These are phyloP conservation scores for Davidsoniella neocaledoniae DNA, from an alignment of 2,329 filamentous ascomycete species.

Conservation along the genomic window DNA sequence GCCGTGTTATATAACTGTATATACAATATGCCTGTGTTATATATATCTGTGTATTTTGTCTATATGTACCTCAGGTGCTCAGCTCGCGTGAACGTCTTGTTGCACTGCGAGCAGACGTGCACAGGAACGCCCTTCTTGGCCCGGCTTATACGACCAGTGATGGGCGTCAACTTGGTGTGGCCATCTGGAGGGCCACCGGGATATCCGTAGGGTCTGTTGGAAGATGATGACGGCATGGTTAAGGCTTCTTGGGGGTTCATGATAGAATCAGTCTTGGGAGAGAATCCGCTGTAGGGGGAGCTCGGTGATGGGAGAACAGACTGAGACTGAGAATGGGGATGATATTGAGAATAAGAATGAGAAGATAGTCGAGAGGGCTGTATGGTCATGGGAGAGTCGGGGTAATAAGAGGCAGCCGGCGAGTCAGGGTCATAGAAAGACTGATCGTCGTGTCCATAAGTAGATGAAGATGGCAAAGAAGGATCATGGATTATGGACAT, in stretches of 20 bases:
- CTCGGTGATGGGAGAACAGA: background rate
- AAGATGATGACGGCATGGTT: no score
- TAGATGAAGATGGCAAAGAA: slow-evolving; percentile 2
- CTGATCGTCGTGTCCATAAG: no score
- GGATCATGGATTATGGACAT: background rate
- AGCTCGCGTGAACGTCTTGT: slow-evolving; percentile 43
- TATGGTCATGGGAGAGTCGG: background rate
- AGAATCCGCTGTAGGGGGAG: no score
- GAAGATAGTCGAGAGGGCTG: background rate
- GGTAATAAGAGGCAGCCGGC: background rate
- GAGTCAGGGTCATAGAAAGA: background rate
- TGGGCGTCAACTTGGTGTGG: slow-evolving; percentile 36
- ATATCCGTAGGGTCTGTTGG: background rate
- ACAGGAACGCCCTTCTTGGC: slow-evolving; percentile 44
- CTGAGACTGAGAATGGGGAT: background rate
- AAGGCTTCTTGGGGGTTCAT: no score
- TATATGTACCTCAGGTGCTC: slow-evolving; percentile 40
- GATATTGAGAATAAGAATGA: background rate
- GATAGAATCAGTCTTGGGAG: no score
- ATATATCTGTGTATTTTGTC: background rate
- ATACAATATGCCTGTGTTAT: no score
- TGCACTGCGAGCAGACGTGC: slow-evolving; percentile 30
- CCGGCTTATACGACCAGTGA: slow-evolving; percentile 38
- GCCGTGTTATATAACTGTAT: no score
- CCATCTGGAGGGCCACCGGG: background rate